Conservation (phyloP, 805 yeast species). For the Candida insectalens region DNA sequence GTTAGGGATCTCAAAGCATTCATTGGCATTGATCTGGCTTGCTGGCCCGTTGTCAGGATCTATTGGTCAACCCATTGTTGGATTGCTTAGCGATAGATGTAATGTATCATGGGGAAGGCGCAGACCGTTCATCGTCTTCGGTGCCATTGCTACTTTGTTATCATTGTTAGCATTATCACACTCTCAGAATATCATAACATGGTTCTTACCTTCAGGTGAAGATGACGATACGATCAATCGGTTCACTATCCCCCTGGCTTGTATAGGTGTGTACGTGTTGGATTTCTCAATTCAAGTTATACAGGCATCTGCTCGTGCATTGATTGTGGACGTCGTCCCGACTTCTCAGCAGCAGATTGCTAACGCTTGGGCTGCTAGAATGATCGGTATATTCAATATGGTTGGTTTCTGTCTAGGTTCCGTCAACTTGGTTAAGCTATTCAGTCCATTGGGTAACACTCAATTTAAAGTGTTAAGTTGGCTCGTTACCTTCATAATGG, state of each 20-base stretch:
- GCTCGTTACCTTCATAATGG: slow-evolving; percentile 32
- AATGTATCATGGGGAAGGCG: slow-evolving; percentile 38
- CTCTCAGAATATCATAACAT: slow-evolving; percentile 30
- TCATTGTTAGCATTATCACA: slow-evolving; percentile 37
- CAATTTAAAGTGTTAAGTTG: slow-evolving; percentile 43
- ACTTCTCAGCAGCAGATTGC: slow-evolving; percentile 47
- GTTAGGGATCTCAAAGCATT: slow-evolving; percentile 48
- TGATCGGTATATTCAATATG: slow-evolving; percentile 53
- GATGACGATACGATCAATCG: slow-evolving; percentile 18
- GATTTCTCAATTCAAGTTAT: slow-evolving; percentile 52
- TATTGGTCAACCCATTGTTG: slow-evolving; percentile 55
- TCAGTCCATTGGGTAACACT: slow-evolving; percentile 33
- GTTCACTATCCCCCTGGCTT: slow-evolving; percentile 39
- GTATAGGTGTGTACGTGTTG: slow-evolving; percentile 38
- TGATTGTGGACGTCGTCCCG: slow-evolving; percentile 52
- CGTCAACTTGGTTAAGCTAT: slow-evolving; percentile 27
- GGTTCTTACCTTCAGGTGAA: slow-evolving; percentile 16
- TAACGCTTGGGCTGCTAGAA: slow-evolving; percentile 59
- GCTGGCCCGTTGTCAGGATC: slow-evolving; percentile 61
- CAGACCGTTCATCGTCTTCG: slow-evolving; percentile 48
- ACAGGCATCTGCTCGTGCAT: slow-evolving; percentile 52
- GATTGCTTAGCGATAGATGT: slow-evolving; percentile 45
- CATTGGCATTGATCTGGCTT: slow-evolving; percentile 51
- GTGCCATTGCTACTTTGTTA: slow-evolving; percentile 35
- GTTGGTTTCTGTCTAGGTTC: slow-evolving; percentile 47